Conservation (phyloP, 106 monocot genomes). For the Dendrobium huoshanense region DNA sequence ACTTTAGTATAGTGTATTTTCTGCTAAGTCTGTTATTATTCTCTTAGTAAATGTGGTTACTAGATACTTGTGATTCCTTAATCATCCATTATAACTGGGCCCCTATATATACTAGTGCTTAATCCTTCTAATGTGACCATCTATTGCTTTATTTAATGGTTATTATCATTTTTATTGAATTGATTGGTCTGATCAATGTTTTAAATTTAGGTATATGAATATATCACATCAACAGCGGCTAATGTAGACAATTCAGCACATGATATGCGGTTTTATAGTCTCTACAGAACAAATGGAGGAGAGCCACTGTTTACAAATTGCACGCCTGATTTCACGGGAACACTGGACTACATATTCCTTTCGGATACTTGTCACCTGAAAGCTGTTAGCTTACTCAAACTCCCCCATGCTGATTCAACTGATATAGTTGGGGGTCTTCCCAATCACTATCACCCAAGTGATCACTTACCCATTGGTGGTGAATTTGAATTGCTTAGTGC, state of each 20-base stretch:
- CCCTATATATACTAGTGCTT: neutral
- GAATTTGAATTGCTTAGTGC: constrained; percentile 39
- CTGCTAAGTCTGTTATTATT: neutral
- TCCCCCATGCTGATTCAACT: constrained; percentile 48
- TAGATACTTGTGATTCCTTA: no score
- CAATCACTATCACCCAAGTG: constrained; percentile 72
- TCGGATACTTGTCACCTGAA: constrained; percentile 34
- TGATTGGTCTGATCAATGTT: neutral
- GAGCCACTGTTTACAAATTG: constrained; percentile 92
- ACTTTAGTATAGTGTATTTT: neutral
- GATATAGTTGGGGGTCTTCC: constrained; percentile 68
- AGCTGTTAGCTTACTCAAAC: constrained; percentile 50
- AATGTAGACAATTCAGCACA: no score
- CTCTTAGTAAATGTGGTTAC: neutral
- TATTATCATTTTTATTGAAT: neutral
- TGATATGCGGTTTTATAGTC: constrained; percentile 37
- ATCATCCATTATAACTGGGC: neutral
- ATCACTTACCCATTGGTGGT: constrained; percentile 89
- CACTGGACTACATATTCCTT: constrained; percentile 84
- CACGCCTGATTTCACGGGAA: constrained; percentile 89
- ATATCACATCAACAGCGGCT: constrained; percentile 29
- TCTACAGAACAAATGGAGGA: constrained; percentile 67
- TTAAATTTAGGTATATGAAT: constrained; percentile 59
- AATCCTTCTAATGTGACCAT: neutral
- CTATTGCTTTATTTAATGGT: neutral